Conservation (phyloP, 1,139 yeast species). For the Debaryomyces coudertii region DNA sequence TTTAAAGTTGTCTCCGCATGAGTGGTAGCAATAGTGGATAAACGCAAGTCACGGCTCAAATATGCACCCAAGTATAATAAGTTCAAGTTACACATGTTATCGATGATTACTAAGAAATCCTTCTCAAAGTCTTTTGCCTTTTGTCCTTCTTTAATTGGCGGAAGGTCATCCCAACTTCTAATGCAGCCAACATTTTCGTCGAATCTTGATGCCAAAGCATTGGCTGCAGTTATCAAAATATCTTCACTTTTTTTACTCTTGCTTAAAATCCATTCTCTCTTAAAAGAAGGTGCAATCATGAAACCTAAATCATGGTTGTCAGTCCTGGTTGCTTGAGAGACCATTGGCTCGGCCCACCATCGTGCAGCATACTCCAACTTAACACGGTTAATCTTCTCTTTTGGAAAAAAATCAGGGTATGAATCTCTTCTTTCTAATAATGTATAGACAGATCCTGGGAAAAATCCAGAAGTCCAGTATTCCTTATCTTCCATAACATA, state of each 20-base stretch:
- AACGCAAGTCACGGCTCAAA: constrained; percentile 25
- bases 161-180: constrained; percentile 25
- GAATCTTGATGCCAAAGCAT: constrained; percentile 25
- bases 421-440: constrained; percentile 22
- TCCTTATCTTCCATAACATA: constrained; percentile 21
- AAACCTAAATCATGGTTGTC: constrained; percentile 33
- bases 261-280: constrained; percentile 23
- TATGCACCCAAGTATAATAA: constrained; percentile 27
- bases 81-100: constrained; percentile 32
- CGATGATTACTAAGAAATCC: constrained; percentile 30
- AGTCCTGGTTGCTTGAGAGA: constrained; percentile 22
- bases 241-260: constrained; percentile 19
- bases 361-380: constrained; percentile 23
- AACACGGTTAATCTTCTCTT: constrained; percentile 14
- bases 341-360: constrained; percentile 24
- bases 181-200: constrained; percentile 25
- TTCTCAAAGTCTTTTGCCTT: constrained; percentile 16
- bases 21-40: constrained; percentile 27
- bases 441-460: constrained; percentile 27
- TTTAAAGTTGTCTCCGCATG: constrained; percentile 31
- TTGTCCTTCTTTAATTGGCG: constrained; percentile 14
- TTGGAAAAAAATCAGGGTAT: constrained; percentile 16
- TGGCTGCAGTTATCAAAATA: constrained; percentile 25
- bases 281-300: constrained; percentile 26
- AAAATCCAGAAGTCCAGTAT: constrained; percentile 32